These are phyloP conservation scores for Podila minutissima DNA, from an alignment of 192 early-diverging fungal genomes.

Conservation along the genomic window DNA sequence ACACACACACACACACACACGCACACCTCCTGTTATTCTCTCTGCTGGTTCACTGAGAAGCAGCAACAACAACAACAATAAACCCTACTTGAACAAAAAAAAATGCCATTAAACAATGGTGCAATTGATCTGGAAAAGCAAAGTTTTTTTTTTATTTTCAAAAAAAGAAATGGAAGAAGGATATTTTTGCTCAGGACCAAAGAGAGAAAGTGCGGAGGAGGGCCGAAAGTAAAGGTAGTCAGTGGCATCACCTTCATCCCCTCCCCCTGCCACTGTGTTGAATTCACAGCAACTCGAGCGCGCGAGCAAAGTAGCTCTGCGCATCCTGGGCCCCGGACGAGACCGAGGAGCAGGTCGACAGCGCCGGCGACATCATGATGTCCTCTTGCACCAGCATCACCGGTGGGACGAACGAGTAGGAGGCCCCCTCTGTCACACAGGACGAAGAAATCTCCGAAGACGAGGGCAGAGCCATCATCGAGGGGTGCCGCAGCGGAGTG, in stretches of 20 bases:
- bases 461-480: not conserved
- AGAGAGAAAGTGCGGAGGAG: no score
- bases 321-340: not conserved
- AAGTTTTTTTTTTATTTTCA: not conserved
- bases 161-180: not conserved
- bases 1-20: not conserved
- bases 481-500: not conserved
- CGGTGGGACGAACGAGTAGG: not conserved
- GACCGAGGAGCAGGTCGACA: slow-evolving; percentile 3
- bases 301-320: slow-evolving; percentile 4
- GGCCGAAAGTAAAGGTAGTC: no score
- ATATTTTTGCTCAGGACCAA: no score
- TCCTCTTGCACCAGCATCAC: not conserved
- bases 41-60: not conserved
- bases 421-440: not conserved
- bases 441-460: not conserved
- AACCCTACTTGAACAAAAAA: not conserved
- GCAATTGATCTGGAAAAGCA: not conserved
- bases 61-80: not conserved
- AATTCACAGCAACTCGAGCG: slow-evolving; percentile 1
- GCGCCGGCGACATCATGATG: slow-evolving; percentile 14
- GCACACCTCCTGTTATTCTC: not conserved
- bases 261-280: no score
- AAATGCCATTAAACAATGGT: not conserved
- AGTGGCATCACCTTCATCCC: no score